Evolutionary conservation across 176 grass and related monocot genomes (phyloP).

Genomic region (Tillandsia fasciculata): DNA sequence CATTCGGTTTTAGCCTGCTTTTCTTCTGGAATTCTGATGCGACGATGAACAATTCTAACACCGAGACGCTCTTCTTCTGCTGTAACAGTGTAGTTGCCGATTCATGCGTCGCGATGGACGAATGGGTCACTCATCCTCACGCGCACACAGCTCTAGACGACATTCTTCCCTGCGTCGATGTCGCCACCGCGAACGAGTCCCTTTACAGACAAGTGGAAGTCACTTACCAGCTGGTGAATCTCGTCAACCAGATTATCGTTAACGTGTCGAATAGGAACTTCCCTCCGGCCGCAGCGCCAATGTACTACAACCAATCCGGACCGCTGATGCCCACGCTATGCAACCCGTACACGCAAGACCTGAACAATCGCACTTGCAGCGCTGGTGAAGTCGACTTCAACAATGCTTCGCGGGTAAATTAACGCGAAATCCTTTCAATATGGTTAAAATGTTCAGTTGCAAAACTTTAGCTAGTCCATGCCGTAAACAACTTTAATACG

Average conservation of each 20-base stretch:
- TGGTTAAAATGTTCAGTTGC: too few species aligned
- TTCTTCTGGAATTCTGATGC: background rate
- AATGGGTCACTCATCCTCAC: constrained; percentile 69
- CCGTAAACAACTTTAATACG: too few species aligned
- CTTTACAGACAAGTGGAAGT: constrained; percentile 52
- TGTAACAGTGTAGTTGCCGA: constrained; percentile 49
- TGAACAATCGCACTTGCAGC: constrained; percentile 45
- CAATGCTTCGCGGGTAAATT: constrained; percentile 46
- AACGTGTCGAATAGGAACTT: constrained; percentile 65
- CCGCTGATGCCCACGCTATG: constrained; percentile 70
- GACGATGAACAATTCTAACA: background rate
- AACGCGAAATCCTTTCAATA: too few species aligned
- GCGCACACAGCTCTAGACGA: constrained; percentile 78
- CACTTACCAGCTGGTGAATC: constrained; percentile 62
- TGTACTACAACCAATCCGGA: constrained; percentile 88
- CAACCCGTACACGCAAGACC: constrained; percentile 48
- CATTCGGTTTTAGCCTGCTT: too few species aligned
- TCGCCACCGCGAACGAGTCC: constrained; percentile 61
- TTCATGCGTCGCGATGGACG: constrained; percentile 79
- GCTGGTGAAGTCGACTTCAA: constrained; percentile 55
- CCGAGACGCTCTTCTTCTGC: constrained; percentile 5
- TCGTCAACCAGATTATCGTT: constrained; percentile 61
- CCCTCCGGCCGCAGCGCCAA: constrained; percentile 15
- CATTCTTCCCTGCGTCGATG: constrained; percentile 74
- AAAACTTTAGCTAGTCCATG: too few species aligned